Conservation (phyloP, 1,139 yeast species). For the Pichia sp. region DNA sequence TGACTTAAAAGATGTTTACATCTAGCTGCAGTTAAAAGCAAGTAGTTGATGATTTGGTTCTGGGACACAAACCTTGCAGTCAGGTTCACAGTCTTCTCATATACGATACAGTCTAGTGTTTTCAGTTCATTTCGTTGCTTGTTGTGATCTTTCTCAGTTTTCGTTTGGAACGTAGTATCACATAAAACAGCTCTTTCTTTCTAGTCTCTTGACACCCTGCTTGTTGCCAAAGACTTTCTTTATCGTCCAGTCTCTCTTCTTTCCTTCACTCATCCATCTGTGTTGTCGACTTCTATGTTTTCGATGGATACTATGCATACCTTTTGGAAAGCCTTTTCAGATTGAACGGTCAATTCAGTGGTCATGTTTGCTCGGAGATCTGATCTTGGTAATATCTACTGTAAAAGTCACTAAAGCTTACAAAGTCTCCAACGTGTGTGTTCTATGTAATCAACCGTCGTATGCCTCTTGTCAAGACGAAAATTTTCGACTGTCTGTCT, state of each 20-base stretch:
- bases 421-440: background rate
- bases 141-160: no score
- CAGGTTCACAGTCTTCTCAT: no score
- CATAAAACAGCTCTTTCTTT: no score
- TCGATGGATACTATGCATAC: slow-evolving; percentile 45
- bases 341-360: slow-evolving; percentile 99
- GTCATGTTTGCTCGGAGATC: slow-evolving; percentile 61
- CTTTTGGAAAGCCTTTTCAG: slow-evolving; percentile 99
- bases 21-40: no score
- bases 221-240: no score
- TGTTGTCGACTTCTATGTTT: background rate
- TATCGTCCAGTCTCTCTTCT: background rate
- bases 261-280: background rate
- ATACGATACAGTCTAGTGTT: no score
- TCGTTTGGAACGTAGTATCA: no score
- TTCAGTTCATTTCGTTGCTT: no score
- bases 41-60: no score
- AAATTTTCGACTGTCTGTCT: background rate
- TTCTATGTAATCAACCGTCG: background rate
- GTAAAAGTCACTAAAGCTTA: background rate
- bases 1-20: no score
- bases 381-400: slow-evolving; percentile 7
- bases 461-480: background rate
- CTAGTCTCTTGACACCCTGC: no score
- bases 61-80: no score